Base-by-base conservation (phyloP, 2,329 filamentous ascomycete species). In the Rutstroemia sp. region DNA sequence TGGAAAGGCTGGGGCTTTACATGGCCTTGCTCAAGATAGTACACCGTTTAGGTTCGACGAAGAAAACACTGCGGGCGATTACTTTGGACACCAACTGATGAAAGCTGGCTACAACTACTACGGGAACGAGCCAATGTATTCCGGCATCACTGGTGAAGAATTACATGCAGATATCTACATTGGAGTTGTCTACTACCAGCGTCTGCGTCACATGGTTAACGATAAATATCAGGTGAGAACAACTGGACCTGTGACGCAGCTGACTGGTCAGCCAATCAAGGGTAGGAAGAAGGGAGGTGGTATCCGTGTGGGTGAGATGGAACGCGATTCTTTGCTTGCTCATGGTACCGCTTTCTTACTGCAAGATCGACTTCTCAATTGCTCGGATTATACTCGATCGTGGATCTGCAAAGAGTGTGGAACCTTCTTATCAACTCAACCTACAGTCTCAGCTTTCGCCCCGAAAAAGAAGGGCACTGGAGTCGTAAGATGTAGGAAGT, bases 261-360 rank as follows among this genome's bases (percentile, higher is more conserved):
- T 94, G 16, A 97, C 92, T 0, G 92, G 92, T 34, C 94, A 99
- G 71, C 94, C 94, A 42, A 94, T 99, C 78, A 96, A 97, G 77
- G 94, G 94, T 62, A 81, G 94, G 71, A 94, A 95, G 71, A 89
- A 92, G 73, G 94, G 92, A 69, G 94, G 94, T 75, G 94, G 94
- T 85, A 96, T 99, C 70, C 91, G 94, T 78, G 92, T 99, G 30
- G 94, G 94, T 73, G 94, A 99, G 74, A 99, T 99, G 94, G 94
- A 99, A 76, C 88, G 94, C 63, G 94, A 99, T 72, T 89, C 92
- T 3, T 78, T 99, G 21, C 82, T 99, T 57, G 94, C 94, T 4
- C 94, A 99, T 77, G 94, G 94, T 23, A 94, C 92, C 2, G 92
- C 92, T 3, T 97, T 95, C 76, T 74, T 99, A 58, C 81, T 99